Evolutionary conservation across 2,329 filamentous ascomycete genomes (phyloP), one percentile per base, ranked within the genome.

Genomic region (Dryadomyces quercivorus): DNA sequence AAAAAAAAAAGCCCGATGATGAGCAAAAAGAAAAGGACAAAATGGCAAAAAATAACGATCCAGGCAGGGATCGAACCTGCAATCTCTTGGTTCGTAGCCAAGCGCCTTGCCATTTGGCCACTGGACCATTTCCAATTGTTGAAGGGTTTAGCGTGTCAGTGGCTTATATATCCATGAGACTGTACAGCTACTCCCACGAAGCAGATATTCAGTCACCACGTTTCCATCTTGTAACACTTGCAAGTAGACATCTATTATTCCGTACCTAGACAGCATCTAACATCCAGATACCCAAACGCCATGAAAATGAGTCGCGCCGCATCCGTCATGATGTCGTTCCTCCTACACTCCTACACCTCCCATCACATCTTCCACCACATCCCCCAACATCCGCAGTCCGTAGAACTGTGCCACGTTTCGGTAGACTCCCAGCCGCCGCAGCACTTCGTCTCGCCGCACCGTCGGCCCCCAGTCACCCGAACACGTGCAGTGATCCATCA

Each of bases 401-500:
- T 93, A 95, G 65, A 83, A 90, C 62, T 73, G 77, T 8, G 88
- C 88, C 50, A 95, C 91, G 53, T 79, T 82, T 60, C 74, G 76
- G 69, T 89, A 84, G 5, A 95, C 85, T 45, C 68, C 75, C 63
- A 97, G 62, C 65, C 73, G 78, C 65, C 74, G 80, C 63, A 79
- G 69, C 26, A 92, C 72, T 31, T 86, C 86, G 34, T 77, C 80
- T 59, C 77, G 75, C 61, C 84, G 78, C 57, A 91, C 75, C 20
- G 82, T 88, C 60, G 81, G 81, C 18, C 76, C 77, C 93, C 93
- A 98, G 56, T 80, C 78, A 3, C 93, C 93, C 58, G 88, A 88
- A 73, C 93, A 98, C 12, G 84, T 86, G 69, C 94, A 98, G 69
- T 97, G 91, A 67, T 96, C 92, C 83, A 93, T 90, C 63, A 97